These are phyloP conservation scores for Gymnopilus dilepis DNA, from an alignment of 768 basidiomycete species.

Conservation along the genomic window DNA sequence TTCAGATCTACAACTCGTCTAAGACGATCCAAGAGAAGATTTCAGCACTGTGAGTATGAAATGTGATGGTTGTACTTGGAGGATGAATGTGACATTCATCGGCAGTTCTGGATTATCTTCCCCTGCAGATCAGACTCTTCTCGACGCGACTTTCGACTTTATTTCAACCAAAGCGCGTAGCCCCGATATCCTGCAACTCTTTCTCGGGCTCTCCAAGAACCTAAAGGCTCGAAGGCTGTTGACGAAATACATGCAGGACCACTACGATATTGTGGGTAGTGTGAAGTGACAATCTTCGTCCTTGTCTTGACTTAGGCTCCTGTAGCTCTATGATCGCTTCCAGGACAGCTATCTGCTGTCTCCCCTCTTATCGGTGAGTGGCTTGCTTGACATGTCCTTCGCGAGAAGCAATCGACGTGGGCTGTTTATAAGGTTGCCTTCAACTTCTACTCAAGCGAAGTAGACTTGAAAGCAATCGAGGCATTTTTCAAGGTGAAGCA, in stretches of 20 bases:
- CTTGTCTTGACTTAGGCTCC: background rate
- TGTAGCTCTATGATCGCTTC: constrained; percentile 4
- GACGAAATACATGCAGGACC: constrained; percentile 3
- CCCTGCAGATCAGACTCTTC: background rate
- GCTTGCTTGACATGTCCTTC: background rate
- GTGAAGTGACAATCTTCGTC: background rate
- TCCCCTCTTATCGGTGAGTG: constrained; percentile 4
- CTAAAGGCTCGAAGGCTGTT: constrained; percentile 8
- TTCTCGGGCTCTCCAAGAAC: background rate
- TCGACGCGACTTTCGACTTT: background rate
- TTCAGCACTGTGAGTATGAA: constrained; percentile 63
- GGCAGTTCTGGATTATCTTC: background rate
- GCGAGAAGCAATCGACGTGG: background rate
- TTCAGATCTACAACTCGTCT: constrained; percentile 70
- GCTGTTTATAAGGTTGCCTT: background rate
- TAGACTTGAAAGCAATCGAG: constrained; percentile 1
- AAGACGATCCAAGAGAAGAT: constrained; percentile 75
- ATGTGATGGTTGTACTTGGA: background rate
- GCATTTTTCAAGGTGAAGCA: constrained; percentile 6
- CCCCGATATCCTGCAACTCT: background rate
- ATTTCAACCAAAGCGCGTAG: background rate
- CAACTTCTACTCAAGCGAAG: constrained; percentile 4
- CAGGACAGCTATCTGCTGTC: background rate
- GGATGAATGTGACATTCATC: background rate
- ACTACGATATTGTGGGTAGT: constrained; percentile 1